These are phyloP conservation scores for Magnolia kwangsiensis DNA, from an alignment of 164 flowering plant species.

Conservation along the genomic window DNA sequence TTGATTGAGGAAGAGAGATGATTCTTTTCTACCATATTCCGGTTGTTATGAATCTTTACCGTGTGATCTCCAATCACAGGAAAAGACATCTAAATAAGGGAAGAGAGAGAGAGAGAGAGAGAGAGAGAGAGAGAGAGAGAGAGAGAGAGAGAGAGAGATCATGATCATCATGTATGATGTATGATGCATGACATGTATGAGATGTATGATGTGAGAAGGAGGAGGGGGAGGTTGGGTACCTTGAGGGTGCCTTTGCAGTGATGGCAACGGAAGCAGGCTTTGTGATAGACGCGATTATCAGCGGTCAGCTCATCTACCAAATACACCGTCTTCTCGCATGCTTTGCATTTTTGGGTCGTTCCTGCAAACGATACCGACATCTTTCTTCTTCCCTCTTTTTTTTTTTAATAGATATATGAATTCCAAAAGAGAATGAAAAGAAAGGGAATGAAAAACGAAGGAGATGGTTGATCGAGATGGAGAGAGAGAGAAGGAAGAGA, in stretches of 20 bases:
- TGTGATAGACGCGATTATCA: slow-evolving; percentile 67
- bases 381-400: background rate
- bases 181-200: background rate
- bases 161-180: background rate
- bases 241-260: slow-evolving; percentile 90
- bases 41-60: too few relatives aligned
- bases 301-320: slow-evolving; percentile 73
- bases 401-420: background rate
- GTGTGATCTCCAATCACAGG: too few relatives aligned
- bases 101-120: background rate
- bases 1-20: too few relatives aligned
- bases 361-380: slow-evolving; percentile 54
- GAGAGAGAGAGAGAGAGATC: background rate
- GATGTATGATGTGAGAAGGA: background rate
- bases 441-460: background rate
- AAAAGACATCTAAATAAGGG: too few relatives aligned
- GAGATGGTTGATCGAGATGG: background rate
- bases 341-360: slow-evolving; percentile 79
- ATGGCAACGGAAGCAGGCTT: slow-evolving; percentile 80
- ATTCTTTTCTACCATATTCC: too few relatives aligned
- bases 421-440: background rate
- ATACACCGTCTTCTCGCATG: slow-evolving; percentile 82
- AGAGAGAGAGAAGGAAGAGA: background rate
- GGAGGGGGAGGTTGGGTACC: slow-evolving; percentile 13
- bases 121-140: background rate